Evolutionary conservation across 805 yeast genomes (phyloP).

Genomic region (Lipomyces chichibuensis): DNA sequence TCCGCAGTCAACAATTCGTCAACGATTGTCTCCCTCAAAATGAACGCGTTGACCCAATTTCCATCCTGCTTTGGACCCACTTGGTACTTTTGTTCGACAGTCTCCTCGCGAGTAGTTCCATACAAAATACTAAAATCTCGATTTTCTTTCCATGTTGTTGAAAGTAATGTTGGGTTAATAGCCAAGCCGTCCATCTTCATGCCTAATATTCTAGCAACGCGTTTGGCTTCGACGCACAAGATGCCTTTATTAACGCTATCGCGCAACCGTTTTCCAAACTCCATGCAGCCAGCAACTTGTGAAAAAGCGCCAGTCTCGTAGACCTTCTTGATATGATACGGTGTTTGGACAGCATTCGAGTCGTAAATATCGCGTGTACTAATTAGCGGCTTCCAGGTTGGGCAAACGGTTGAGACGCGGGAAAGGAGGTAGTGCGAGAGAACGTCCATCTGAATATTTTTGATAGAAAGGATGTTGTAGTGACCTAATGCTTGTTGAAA

Average conservation of each 20-base stretch:
- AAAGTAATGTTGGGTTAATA: conserved; percentile 12
- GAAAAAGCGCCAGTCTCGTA: conserved; percentile 64
- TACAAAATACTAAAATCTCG: conserved; percentile 61
- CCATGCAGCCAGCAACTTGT: conserved; percentile 67
- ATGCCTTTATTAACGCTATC: conserved; percentile 55
- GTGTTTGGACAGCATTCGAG: conserved; percentile 48
- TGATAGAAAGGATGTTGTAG: conserved; percentile 62
- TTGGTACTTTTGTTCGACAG: conserved; percentile 36
- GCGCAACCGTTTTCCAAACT: conserved; percentile 57
- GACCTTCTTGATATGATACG: conserved; percentile 57
- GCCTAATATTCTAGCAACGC: conserved; percentile 40
- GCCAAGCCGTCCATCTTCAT: conserved; percentile 40
- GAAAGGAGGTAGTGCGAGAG: conserved; percentile 55
- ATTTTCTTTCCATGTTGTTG: conserved; percentile 51
- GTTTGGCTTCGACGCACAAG: conserved; percentile 40
- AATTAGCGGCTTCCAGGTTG: conserved; percentile 48
- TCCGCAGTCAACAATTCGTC: conserved; percentile 41
- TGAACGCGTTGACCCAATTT: conserved; percentile 46
- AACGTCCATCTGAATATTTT: conserved; percentile 76
- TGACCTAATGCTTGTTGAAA: conserved; percentile 54
- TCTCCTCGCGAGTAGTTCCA: conserved; percentile 51
- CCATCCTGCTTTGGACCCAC: conserved; percentile 40
- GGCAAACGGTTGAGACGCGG: conserved; percentile 53
- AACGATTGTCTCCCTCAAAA: conserved; percentile 50
- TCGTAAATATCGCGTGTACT: conserved; percentile 55